phyloP scores from a whole-genome alignment of 495 filamentous ascomycete species.

The Trichoderma gamsii region DNA sequence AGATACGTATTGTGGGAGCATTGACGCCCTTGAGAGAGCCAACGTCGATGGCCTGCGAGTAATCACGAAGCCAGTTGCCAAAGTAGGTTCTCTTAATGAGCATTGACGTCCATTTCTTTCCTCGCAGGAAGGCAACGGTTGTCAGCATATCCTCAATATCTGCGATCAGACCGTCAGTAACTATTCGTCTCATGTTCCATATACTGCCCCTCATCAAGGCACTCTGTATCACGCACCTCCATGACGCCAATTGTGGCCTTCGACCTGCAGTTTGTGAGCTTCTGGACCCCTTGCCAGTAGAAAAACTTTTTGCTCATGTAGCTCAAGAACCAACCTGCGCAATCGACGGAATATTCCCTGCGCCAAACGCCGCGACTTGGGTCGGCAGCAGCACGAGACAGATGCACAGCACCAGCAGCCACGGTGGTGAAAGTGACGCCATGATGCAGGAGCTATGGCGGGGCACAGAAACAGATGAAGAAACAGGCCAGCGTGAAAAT shows the following conservation, averaged over 20 bases:
- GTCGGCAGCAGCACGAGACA: slow-evolving; percentile 59
- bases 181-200: background rate
- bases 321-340: slow-evolving; percentile 43
- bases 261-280: slow-evolving; percentile 43
- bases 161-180: slow-evolving; percentile 16
- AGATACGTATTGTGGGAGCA: slow-evolving; percentile 80
- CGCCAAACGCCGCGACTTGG: slow-evolving; percentile 74
- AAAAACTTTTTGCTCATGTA: background rate
- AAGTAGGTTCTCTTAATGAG: slow-evolving; percentile 90
- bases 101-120: slow-evolving; percentile 91
- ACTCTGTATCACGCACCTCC: slow-evolving; percentile 43
- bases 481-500: background rate
- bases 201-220: background rate
- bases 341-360: slow-evolving; percentile 92
- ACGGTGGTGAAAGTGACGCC: slow-evolving; percentile 33
- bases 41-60: slow-evolving; percentile 88
- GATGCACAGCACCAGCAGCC: slow-evolving; percentile 39
- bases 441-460: slow-evolving; percentile 23
- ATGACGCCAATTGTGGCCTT: slow-evolving; percentile 95
- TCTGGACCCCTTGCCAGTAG: background rate
- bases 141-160: slow-evolving; percentile 90
- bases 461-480: background rate
- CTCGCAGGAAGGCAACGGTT: slow-evolving; percentile 76
- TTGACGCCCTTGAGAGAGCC: slow-evolving; percentile 85
- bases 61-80: slow-evolving; percentile 71